Conservation (phyloP, 495 filamentous ascomycete species). For the Aspergillus saccharolyticus region DNA sequence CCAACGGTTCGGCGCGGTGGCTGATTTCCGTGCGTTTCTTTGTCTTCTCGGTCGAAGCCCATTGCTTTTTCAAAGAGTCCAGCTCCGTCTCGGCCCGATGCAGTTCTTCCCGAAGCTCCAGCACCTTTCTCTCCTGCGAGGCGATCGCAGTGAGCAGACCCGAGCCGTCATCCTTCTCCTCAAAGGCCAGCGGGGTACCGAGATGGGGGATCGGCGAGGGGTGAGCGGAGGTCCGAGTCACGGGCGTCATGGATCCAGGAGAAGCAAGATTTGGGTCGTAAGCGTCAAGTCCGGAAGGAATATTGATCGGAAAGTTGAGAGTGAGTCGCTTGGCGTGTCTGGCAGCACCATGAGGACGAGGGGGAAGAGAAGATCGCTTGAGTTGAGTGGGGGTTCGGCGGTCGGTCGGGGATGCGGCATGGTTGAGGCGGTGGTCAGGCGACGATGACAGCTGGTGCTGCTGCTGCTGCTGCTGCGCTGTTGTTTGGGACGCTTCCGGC, state of each 20-base stretch:
- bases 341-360: conserved; percentile 48
- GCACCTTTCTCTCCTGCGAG: conserved; percentile 84
- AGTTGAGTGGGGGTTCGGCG: conserved; percentile 14
- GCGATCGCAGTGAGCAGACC: conserved; percentile 86
- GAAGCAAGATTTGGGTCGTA: conserved; percentile 31
- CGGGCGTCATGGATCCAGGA: conserved; percentile 36
- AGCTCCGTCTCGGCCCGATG: conserved; percentile 74
- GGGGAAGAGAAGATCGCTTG: conserved; percentile 50
- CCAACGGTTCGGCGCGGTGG: conserved; percentile 50
- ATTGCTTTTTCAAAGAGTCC: conserved; percentile 71
- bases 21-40: conserved; percentile 66
- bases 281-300: conserved; percentile 22
- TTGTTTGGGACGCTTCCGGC: conserved; percentile 35
- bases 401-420: conserved; percentile 1
- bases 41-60: conserved; percentile 70
- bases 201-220: conserved; percentile 27
- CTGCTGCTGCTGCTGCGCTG: too few relatives aligned
- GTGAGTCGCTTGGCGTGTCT: conserved; percentile 70
- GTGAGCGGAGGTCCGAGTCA: conserved; percentile 30
- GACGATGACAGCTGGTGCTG: conserved; percentile 15
- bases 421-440: conserved; percentile 8
- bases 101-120: conserved; percentile 89
- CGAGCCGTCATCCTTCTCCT: conserved; percentile 52
- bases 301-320: conserved; percentile 68
- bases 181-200: conserved; percentile 42